Conservation (phyloP, 2,329 filamentous ascomycete genomes). For the Graphiopsis chlorocephala region DNA sequence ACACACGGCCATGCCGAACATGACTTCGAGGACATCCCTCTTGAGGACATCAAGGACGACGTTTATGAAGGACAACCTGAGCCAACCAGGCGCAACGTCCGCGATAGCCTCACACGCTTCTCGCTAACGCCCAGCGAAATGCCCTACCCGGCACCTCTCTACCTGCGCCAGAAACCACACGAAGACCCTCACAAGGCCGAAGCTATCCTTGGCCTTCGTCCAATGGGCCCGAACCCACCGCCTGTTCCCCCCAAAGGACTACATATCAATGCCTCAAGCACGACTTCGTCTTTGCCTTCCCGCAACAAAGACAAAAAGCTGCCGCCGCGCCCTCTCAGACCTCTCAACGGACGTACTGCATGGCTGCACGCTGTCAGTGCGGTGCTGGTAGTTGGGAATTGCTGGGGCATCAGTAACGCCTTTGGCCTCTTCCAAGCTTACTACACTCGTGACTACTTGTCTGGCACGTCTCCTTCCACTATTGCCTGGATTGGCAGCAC, state of each 20-base stretch:
- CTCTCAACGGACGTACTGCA: constrained; percentile 25
- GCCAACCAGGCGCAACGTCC: constrained; percentile 1
- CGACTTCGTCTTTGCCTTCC: constrained; percentile 20
- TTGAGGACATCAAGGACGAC: neutral
- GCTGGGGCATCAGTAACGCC: constrained; percentile 32
- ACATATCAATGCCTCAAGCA: constrained; percentile 17
- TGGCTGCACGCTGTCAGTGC: constrained; percentile 26
- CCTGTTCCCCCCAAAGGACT: constrained; percentile 13
- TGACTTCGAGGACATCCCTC: constrained; percentile 7
- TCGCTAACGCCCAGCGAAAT: constrained; percentile 21
- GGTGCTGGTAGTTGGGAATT: constrained; percentile 28
- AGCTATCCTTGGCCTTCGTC: constrained; percentile 15
- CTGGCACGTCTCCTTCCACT: constrained; percentile 19
- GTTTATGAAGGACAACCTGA: neutral
- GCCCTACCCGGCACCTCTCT: constrained; percentile 14
- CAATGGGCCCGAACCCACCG: neutral
- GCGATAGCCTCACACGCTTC: constrained; percentile 4
- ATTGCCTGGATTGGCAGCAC: constrained; percentile 39
- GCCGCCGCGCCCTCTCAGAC: constrained; percentile 3
- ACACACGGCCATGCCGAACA: neutral
- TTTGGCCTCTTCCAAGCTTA: constrained; percentile 37
- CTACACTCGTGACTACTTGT: constrained; percentile 27
- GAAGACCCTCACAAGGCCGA: constrained; percentile 13
- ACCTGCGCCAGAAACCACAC: neutral
- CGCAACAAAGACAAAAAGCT: constrained; percentile 12